Evolutionary conservation across 805 yeast species (phyloP).

Genomic region (Saccharomycopsis malanga): DNA sequence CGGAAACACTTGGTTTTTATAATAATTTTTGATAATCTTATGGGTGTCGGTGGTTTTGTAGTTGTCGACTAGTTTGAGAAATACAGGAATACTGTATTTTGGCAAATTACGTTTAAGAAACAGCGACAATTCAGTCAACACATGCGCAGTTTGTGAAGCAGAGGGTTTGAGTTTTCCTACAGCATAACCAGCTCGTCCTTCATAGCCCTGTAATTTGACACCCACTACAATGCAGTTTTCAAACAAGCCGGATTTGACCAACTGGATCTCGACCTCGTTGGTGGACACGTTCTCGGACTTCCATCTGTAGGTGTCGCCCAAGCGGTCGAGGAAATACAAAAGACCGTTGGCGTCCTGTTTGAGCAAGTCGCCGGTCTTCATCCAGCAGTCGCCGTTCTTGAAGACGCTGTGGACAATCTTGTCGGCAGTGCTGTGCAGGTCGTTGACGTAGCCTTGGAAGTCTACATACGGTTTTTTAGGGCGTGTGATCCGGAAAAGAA

Average conservation of each 20-base stretch:
- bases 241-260: slow-evolving; percentile 37
- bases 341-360: slow-evolving; percentile 59
- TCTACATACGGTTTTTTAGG: slow-evolving; percentile 60
- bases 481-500: slow-evolving; percentile 66
- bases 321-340: slow-evolving; percentile 79
- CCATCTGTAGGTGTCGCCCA: slow-evolving; percentile 97
- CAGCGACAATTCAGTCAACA: slow-evolving; percentile 15
- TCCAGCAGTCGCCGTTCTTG: slow-evolving; percentile 84
- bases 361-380: slow-evolving; percentile 80
- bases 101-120: slow-evolving; percentile 52
- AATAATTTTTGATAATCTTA: slow-evolving; percentile 66
- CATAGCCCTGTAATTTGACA: slow-evolving; percentile 74
- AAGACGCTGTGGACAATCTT: slow-evolving; percentile 71
- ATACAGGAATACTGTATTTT: slow-evolving; percentile 78
- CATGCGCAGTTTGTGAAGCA: background rate
- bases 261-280: slow-evolving; percentile 81
- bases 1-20: slow-evolving; percentile 63
- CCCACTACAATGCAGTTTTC: slow-evolving; percentile 83
- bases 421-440: slow-evolving; percentile 68
- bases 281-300: slow-evolving; percentile 93
- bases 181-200: slow-evolving; percentile 92
- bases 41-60: slow-evolving; percentile 73
- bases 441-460: slow-evolving; percentile 86
- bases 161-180: slow-evolving; percentile 54
- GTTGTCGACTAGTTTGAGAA: slow-evolving; percentile 57